These are phyloP conservation scores for Cyclocybe cylindracea DNA, from an alignment of 768 basidiomycete species.

Conservation along the genomic window DNA sequence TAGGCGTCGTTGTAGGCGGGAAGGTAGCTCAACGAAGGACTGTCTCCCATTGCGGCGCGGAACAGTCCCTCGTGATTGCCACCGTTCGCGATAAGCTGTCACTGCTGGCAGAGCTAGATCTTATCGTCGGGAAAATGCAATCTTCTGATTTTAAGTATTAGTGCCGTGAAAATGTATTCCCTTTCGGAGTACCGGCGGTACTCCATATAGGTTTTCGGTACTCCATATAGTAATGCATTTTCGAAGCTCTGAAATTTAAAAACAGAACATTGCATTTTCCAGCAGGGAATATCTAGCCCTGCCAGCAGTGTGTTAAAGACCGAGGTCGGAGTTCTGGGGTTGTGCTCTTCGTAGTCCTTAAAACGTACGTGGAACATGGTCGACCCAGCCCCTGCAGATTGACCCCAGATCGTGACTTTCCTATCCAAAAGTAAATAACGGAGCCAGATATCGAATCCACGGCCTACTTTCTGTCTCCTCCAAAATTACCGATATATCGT, in stretches of 20 bases:
- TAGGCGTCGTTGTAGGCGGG: slow-evolving; percentile 34
- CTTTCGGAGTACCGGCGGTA: too few species aligned
- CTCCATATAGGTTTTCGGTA: too few species aligned
- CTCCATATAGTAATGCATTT: too few species aligned
- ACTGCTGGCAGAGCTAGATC: too few species aligned
- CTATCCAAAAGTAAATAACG: slow-evolving; percentile 14
- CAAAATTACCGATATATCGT: slow-evolving; percentile 35
- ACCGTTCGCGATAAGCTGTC: slow-evolving; percentile 40
- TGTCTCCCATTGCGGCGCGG: slow-evolving; percentile 43
- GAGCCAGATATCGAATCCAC: neutral
- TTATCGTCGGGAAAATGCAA: too few species aligned
- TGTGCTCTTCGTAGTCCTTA: neutral
- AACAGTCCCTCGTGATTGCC: slow-evolving; percentile 40
- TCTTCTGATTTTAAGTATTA: too few species aligned
- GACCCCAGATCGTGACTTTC: slow-evolving; percentile 42
- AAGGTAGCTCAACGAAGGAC: slow-evolving; percentile 39
- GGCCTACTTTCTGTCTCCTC: slow-evolving; percentile 35
- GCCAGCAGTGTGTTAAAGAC: too few species aligned
- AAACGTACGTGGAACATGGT: slow-evolving; percentile 39
- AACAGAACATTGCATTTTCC: too few species aligned
- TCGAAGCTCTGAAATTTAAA: too few species aligned
- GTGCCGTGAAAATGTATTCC: too few species aligned
- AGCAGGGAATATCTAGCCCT: too few species aligned
- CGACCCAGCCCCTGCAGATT: slow-evolving; percentile 44
- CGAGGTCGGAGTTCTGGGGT: too few species aligned